A percentile compares a stretch with the other conserved stretches of the same genome.
Conservation (phyloP, 75 land plant genomes). For the Chamaecyparis obtusa region DNA sequence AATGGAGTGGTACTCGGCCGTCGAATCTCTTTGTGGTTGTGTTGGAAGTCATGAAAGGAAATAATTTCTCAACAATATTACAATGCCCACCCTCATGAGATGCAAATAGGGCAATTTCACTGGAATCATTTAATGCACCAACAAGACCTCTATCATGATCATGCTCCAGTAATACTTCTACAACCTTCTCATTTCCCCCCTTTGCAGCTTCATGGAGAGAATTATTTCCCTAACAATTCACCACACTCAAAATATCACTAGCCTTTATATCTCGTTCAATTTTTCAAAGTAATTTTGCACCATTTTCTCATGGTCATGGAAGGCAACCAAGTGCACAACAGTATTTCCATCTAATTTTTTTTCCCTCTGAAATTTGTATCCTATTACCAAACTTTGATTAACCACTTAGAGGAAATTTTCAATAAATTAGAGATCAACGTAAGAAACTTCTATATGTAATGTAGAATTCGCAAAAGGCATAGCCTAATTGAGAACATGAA, state of each 20-base stretch:
- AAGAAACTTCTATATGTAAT: background rate
- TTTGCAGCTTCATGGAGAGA: background rate
- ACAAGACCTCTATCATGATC: background rate
- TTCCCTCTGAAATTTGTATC: background rate
- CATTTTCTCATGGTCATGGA: background rate
- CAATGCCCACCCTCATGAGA: background rate
- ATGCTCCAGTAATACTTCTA: background rate
- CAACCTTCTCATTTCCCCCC: background rate
- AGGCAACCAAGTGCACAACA: background rate
- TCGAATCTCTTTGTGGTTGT: background rate
- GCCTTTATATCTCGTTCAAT: background rate
- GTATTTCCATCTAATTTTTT: background rate
- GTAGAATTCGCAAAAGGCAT: background rate
- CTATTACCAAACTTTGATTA: background rate
- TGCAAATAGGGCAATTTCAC: background rate
- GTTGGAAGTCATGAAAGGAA: background rate
- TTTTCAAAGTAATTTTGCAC: background rate
- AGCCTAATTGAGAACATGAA: background rate
- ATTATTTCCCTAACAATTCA: background rate
- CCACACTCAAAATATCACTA: background rate
- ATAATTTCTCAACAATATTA: background rate
- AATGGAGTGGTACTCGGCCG: background rate
- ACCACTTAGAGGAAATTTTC: background rate
- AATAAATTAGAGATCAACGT: background rate
- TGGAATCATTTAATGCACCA: background rate